Conservation (phyloP, 163 green algal species). For the Volvox carteri region DNA sequence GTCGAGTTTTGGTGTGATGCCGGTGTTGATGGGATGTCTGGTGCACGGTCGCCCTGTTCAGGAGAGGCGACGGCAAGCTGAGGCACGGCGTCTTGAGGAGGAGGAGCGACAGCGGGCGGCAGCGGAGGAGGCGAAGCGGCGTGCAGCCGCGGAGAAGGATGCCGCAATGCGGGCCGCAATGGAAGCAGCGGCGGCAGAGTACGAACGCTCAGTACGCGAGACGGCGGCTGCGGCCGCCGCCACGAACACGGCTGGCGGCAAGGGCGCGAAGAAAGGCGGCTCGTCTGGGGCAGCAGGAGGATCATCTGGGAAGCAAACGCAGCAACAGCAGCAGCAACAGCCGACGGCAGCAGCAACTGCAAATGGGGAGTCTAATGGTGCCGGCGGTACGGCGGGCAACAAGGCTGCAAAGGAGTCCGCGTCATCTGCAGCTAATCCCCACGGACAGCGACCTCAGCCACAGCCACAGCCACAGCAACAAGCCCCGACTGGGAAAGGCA, state of each 20-base stretch:
- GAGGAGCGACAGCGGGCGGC: slow-evolving; percentile 34
- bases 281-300: neutral
- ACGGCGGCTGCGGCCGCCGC: slow-evolving; percentile 13
- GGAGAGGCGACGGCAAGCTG: slow-evolving; percentile 21
- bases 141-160: slow-evolving; percentile 33
- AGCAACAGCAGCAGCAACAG: neutral
- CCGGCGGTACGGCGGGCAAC: neutral
- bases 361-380: neutral
- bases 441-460: neutral
- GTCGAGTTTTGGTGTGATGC: no score
- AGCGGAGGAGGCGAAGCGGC: neutral
- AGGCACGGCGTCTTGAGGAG: slow-evolving; percentile 24
- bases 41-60: no score
- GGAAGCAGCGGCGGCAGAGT: slow-evolving; percentile 40
- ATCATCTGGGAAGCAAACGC: neutral
- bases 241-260: neutral
- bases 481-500: neutral
- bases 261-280: neutral
- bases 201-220: slow-evolving; percentile 35
- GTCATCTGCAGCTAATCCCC: neutral
- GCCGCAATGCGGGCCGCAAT: slow-evolving; percentile 20
- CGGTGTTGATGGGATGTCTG: neutral
- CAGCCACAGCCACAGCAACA: neutral
- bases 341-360: neutral
- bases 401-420: neutral